Evolutionary conservation across 352 stramenopile species (phyloP).

Genomic region (Thalassiosira exigua): DNA sequence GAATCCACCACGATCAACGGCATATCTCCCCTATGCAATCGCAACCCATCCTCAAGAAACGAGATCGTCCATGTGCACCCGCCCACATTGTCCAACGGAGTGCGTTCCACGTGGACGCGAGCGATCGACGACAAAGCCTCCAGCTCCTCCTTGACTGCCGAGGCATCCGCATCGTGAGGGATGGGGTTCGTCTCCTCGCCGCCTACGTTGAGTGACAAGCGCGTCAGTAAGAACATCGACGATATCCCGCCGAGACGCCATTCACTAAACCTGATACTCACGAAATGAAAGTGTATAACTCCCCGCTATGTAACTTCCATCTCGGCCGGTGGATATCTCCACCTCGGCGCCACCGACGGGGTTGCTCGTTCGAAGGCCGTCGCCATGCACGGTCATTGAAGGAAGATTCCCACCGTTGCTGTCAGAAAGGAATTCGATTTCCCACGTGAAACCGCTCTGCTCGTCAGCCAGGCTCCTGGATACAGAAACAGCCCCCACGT

Average conservation of each 20-base stretch:
- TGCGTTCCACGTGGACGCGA: constrained; percentile 47
- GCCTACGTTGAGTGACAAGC: constrained; percentile 24
- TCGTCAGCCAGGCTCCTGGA: constrained; percentile 52
- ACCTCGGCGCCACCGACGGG: constrained; percentile 56
- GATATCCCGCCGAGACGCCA: neutral
- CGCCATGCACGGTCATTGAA: constrained; percentile 54
- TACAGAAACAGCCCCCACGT: constrained; percentile 72
- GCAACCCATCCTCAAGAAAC: constrained; percentile 84
- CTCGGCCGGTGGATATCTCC: constrained; percentile 32
- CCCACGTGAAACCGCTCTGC: constrained; percentile 69
- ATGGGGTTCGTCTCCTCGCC: constrained; percentile 78
- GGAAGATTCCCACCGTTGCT: constrained; percentile 69
- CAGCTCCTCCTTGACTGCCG: constrained; percentile 81
- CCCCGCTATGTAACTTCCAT: constrained; percentile 70
- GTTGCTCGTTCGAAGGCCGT: constrained; percentile 65
- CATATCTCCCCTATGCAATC: constrained; percentile 63
- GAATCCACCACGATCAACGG: constrained; percentile 55
- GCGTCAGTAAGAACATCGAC: constrained; percentile 1
- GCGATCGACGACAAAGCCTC: constrained; percentile 62
- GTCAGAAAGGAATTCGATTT: constrained; percentile 72
- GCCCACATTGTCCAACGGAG: constrained; percentile 64
- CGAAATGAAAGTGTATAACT: constrained; percentile 63
- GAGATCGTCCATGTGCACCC: constrained; percentile 95
- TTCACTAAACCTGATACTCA: constrained; percentile 23
- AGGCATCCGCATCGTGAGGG: constrained; percentile 84